Conservation (phyloP, 176 grass and related monocot species). For the Triticum aestivum region DNA sequence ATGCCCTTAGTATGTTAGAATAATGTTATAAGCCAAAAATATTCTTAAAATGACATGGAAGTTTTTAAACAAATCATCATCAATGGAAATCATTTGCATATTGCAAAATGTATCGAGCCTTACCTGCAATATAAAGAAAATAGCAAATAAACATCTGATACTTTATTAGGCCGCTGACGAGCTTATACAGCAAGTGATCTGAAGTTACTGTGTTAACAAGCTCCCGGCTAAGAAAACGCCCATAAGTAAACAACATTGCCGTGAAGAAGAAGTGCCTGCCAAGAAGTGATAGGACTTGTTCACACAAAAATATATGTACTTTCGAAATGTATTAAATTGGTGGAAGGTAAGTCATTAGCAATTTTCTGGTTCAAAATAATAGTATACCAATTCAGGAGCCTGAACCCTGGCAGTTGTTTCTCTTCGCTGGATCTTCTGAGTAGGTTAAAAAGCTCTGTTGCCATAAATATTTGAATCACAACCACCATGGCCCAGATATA, state of each 20-base stretch:
- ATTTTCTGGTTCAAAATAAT: background rate
- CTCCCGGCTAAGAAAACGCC: conserved; percentile 92
- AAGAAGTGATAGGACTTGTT: conserved; percentile 11
- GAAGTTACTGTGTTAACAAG: conserved; percentile 92
- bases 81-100: conserved; percentile 16
- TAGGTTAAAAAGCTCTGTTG: conserved; percentile 91
- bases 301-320: conserved; percentile 6
- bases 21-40: background rate
- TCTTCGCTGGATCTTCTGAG: conserved; percentile 90
- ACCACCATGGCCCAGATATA: conserved; percentile 99
- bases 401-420: conserved; percentile 86
- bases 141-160: conserved; percentile 99
- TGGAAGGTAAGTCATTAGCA: background rate
- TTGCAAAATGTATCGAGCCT: conserved; percentile 33
- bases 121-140: conserved; percentile 99
- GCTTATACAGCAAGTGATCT: conserved; percentile 88
- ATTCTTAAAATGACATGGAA: conserved; percentile 16
- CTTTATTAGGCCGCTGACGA: conserved; percentile 86
- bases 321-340: background rate
- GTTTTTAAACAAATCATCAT: background rate
- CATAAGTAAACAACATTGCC: conserved; percentile 94
- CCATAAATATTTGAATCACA: conserved; percentile 98
- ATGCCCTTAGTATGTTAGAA: background rate
- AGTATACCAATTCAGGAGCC: conserved; percentile 89
- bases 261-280: conserved; percentile 99